phyloP scores from a whole-genome alignment of 768 basidiomycete genomes.

The Amyloporia xantha region DNA sequence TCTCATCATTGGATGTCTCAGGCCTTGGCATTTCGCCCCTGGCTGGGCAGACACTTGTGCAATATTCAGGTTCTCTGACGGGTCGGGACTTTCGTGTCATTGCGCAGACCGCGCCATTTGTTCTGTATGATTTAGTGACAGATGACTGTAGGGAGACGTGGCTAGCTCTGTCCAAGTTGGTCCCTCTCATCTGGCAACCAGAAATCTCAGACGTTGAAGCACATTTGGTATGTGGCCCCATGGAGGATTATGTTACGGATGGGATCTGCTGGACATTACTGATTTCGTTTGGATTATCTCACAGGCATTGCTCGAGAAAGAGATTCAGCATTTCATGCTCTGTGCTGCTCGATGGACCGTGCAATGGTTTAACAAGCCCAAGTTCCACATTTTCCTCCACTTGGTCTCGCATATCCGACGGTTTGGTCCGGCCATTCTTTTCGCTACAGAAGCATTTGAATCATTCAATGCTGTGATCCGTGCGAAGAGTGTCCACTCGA shows the following conservation, averaged over 20 bases:
- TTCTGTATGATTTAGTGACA: slow-evolving; percentile 31
- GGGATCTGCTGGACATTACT: too few species aligned
- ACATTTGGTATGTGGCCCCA: slow-evolving; percentile 25
- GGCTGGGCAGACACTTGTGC: slow-evolving; percentile 27
- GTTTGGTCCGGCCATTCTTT: slow-evolving; percentile 18
- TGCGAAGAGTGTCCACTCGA: slow-evolving; percentile 13
- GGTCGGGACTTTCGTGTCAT: neutral
- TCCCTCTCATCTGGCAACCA: slow-evolving; percentile 36
- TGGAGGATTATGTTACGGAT: too few species aligned
- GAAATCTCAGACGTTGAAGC: slow-evolving; percentile 18
- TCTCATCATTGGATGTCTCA: slow-evolving; percentile 25
- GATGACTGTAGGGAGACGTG: slow-evolving; percentile 23
- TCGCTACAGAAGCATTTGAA: slow-evolving; percentile 22
- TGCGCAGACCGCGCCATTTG: slow-evolving; percentile 30
- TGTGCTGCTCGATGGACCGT: slow-evolving; percentile 16
- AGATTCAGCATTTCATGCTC: slow-evolving; percentile 16
- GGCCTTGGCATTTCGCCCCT: slow-evolving; percentile 29
- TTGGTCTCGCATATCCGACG: slow-evolving; percentile 20
- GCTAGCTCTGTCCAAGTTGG: too few species aligned
- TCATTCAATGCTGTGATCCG: slow-evolving; percentile 23
- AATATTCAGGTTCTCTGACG: slow-evolving; percentile 23
- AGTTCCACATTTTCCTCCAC: slow-evolving; percentile 24
- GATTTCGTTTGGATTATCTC: neutral
- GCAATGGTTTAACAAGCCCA: slow-evolving; percentile 22
- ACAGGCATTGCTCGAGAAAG: slow-evolving; percentile 8